Percentiles rank a stretch among this genome's conserved stretches.
Evolutionary conservation across 805 yeast species (phyloP).

Genomic region (Millerago galiae): DNA sequence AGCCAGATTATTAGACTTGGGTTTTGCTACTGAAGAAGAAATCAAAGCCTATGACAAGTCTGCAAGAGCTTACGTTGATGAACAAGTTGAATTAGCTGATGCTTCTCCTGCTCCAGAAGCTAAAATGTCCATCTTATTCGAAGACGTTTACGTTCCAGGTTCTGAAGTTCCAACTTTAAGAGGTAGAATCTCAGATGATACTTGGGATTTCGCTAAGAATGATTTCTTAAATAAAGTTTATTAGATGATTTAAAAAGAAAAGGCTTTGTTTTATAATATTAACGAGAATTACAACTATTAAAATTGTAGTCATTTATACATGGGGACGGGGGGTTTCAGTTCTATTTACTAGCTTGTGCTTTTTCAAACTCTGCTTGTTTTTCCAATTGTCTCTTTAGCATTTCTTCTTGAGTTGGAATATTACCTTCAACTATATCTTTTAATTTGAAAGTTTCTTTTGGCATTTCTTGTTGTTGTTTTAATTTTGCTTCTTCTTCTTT

Average conservation of each 20-base stretch:
- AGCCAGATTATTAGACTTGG: slow-evolving; percentile 73
- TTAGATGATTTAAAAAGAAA: slow-evolving; percentile 8
- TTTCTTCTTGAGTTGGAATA: slow-evolving; percentile 68
- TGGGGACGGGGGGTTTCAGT: not conserved
- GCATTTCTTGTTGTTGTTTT: slow-evolving; percentile 66
- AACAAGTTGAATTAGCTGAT: slow-evolving; percentile 91
- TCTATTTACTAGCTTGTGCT: slow-evolving; percentile 9
- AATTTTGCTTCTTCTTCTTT: slow-evolving; percentile 72
- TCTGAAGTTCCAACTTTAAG: slow-evolving; percentile 87
- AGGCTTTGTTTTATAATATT: not conserved
- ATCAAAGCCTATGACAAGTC: slow-evolving; percentile 91
- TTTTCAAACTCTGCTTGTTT: slow-evolving; percentile 33
- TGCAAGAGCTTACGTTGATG: slow-evolving; percentile 92
- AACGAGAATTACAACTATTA: not conserved
- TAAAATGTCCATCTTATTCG: slow-evolving; percentile 87
- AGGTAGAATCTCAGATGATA: slow-evolving; percentile 95
- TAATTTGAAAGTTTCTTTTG: slow-evolving; percentile 76
- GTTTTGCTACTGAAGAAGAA: slow-evolving; percentile 90
- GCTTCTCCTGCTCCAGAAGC: slow-evolving; percentile 94
- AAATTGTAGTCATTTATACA: not conserved
- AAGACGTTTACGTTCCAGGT: slow-evolving; percentile 95
- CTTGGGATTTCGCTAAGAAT: slow-evolving; percentile 67
- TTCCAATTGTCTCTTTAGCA: slow-evolving; percentile 36
- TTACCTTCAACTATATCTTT: slow-evolving; percentile 84
- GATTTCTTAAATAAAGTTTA: slow-evolving; percentile 34